These are phyloP conservation scores for Globisporangium nodosum DNA, from an alignment of 352 stramenopile species.

Conservation along the genomic window DNA sequence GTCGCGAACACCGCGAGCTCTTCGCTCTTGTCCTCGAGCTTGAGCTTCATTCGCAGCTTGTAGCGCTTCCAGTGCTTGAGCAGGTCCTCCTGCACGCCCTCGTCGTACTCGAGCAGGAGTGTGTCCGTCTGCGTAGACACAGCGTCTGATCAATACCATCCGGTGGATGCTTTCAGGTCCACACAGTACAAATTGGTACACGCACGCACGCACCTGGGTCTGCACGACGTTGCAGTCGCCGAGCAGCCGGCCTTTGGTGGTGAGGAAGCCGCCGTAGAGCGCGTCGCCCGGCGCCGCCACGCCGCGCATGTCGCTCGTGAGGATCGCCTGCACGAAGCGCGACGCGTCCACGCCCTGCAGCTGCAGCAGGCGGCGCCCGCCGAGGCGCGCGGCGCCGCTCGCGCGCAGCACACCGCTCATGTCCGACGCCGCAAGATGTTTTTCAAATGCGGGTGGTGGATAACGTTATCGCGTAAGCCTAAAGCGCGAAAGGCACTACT, in stretches of 20 bases:
- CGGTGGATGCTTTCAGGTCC: background rate
- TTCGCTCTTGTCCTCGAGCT: constrained; percentile 64
- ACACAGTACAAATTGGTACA: background rate
- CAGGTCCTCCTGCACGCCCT: constrained; percentile 42
- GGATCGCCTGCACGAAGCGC: constrained; percentile 74
- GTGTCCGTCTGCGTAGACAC: constrained; percentile 32
- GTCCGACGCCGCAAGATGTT: background rate
- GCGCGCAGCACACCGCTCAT: constrained; percentile 27
- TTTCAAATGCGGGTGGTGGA: background rate
- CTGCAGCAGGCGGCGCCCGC: constrained; percentile 54
- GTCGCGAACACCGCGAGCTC: constrained; percentile 38
- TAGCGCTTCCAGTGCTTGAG: constrained; percentile 86
- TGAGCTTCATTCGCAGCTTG: constrained; percentile 83
- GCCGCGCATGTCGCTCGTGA: constrained; percentile 82
- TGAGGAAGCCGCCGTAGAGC: constrained; percentile 78
- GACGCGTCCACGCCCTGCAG: constrained; percentile 62
- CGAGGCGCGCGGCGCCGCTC: constrained; percentile 42
- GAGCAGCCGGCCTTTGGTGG: constrained; percentile 68
- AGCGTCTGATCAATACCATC: background rate
- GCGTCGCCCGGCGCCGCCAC: constrained; percentile 44
- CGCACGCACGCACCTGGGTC: constrained; percentile 23
- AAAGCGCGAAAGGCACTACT: background rate
- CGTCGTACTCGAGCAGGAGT: constrained; percentile 73
- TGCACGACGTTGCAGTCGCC: constrained; percentile 76
- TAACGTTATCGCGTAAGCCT: too few species aligned